Evolutionary conservation across 441 rosid genomes (phyloP), one percentile per base, ranked within the genome.

Genomic region (Gossypium trilobum): DNA sequence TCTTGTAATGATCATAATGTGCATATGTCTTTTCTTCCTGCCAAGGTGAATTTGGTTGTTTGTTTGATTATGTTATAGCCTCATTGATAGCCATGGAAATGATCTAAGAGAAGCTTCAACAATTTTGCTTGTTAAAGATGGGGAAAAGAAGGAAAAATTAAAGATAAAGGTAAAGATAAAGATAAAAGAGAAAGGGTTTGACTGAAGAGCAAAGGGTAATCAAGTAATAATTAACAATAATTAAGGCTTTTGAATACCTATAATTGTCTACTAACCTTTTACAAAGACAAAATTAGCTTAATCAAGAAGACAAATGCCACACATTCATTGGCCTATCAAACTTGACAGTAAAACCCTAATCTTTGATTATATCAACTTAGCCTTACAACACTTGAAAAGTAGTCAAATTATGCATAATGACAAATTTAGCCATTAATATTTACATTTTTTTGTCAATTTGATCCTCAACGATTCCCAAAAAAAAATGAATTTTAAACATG

Each of bases 211-310:
- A 17, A 29, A 72, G 39, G 39, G 39, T 33, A 33, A 33, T 33
- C 39, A 33, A 6, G 39, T 33, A 33, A 33, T 33, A 33, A 33
- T 67, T 39, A 55, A 61, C 65, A 75, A 67, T 10, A 69, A 69
- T 75, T 74, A 73, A 51, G 74, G 77, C 66, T 75, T 75, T 75
- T 51, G 81, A 78, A 70, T 56, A 25, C 22, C 50, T 5, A 46
- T 13, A 36, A 56, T 20, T 65, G 31, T 25, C 23, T n/a, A 5
- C 46, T 39, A 39, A 11, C 70, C 36, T 73, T 62, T 61, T 19
- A n/a, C 22, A 59, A 31, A 31, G 48, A 13, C 19, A 60, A 68
- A 5, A 61, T 61, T 61, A 70, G 27, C 68, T n/a, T 33, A 27
- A 51, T 14, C 5, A 20, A 52, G 29, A 70, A 33, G 55, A 27